These are phyloP conservation scores for Rhizopogon rudus DNA, from an alignment of 768 basidiomycete genomes.

Conservation along the genomic window DNA sequence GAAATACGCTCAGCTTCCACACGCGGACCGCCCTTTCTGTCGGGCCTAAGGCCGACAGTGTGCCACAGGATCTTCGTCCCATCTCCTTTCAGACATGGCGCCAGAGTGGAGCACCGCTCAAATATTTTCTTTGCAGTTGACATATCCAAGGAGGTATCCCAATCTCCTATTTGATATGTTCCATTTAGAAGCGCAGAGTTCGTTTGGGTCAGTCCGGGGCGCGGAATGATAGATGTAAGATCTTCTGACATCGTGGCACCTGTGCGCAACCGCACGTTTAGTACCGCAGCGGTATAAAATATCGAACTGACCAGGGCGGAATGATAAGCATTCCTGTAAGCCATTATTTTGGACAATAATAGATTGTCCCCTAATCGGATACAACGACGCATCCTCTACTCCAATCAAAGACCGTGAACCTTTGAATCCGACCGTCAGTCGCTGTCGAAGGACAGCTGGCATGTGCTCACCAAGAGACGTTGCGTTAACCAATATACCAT, in stretches of 20 bases:
- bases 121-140: conserved; percentile 41
- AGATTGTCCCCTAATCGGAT: conserved; percentile 81
- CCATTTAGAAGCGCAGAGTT: conserved; percentile 52
- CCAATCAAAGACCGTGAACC: conserved; percentile 74
- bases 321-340: conserved; percentile 35
- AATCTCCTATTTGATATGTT: conserved; percentile 44
- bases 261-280: not conserved
- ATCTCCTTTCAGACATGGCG: conserved; percentile 28
- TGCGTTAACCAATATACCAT: conserved; percentile 47
- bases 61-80: conserved; percentile 41
- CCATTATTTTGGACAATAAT: conserved; percentile 70
- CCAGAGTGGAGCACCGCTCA: conserved; percentile 35
- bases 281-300: not conserved
- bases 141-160: conserved; percentile 45
- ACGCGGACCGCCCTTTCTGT: conserved; percentile 49
- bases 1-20: conserved; percentile 42
- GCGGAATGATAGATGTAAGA: conserved; percentile 58
- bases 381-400: conserved; percentile 68
- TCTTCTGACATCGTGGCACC: conserved; percentile 10
- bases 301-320: conserved; percentile 18
- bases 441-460: not conserved
- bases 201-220: conserved; percentile 37
- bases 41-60: conserved; percentile 57
- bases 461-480: conserved; percentile 41
- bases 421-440: conserved; percentile 10